Evolutionary conservation across 768 basidiomycete species (phyloP).

Genomic region (Aureoboletus auriporus): DNA sequence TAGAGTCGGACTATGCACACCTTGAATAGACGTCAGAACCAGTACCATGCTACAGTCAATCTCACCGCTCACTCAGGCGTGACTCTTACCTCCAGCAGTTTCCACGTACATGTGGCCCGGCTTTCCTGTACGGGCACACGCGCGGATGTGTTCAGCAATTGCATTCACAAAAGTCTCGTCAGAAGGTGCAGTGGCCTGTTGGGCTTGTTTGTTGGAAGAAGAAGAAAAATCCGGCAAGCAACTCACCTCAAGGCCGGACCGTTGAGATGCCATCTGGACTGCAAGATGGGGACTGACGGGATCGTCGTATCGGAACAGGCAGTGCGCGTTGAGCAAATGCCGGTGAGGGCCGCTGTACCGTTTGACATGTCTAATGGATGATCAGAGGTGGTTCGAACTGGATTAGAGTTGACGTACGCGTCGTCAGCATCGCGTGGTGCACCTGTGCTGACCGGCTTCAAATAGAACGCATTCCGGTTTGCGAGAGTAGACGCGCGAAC

Average conservation of each 20-base stretch:
- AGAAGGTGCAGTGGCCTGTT: conserved; percentile 41
- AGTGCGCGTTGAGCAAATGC: conserved; percentile 52
- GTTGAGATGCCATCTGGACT: conserved; percentile 44
- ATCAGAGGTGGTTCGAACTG: neutral
- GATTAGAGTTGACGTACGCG: conserved; percentile 43
- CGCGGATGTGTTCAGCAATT: conserved; percentile 58
- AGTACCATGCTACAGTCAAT: neutral
- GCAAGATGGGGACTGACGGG: conserved; percentile 95
- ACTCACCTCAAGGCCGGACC: conserved; percentile 29
- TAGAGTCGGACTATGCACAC: conserved; percentile 87
- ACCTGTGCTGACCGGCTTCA: conserved; percentile 94
- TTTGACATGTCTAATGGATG: conserved; percentile 55
- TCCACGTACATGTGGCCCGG: conserved; percentile 76
- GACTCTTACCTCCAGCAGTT: conserved; percentile 88
- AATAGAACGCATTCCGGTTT: conserved; percentile 54
- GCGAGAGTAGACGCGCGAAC: conserved; percentile 67
- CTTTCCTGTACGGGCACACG: conserved; percentile 38
- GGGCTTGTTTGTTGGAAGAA: conserved; percentile 1
- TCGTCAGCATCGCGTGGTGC: conserved; percentile 79
- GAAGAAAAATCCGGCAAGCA: neutral
- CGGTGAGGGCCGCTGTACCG: conserved; percentile 42
- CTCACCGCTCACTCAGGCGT: conserved; percentile 9
- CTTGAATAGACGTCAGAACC: conserved; percentile 37
- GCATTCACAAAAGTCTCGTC: conserved; percentile 65
- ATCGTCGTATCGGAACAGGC: conserved; percentile 79